These are phyloP conservation scores for Corylus heterophylla DNA, from an alignment of 306 rosid species.

Conservation along the genomic window DNA sequence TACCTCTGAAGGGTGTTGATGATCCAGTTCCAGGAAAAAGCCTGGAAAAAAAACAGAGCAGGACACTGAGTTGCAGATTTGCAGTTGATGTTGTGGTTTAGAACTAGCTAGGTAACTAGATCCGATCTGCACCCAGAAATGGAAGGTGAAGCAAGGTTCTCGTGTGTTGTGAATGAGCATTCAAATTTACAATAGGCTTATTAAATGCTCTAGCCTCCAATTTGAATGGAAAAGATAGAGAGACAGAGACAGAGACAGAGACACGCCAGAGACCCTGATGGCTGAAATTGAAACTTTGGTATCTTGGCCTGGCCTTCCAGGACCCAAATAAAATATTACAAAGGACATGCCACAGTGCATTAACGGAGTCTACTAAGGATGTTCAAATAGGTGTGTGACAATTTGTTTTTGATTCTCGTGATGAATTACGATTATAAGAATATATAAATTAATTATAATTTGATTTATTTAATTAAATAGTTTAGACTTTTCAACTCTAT, in stretches of 20 bases:
- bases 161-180: conserved; percentile 51
- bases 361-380: conserved; percentile 19
- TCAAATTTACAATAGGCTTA: conserved; percentile 47
- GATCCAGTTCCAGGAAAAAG: neutral
- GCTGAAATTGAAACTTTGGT: conserved; percentile 44
- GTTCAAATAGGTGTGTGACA: too few relatives aligned
- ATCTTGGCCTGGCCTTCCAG: neutral
- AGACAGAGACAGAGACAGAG: conserved; percentile 6
- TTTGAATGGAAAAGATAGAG: conserved; percentile 18
- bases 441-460: too few relatives aligned
- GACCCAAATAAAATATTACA: conserved; percentile 7
- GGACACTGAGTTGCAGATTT: neutral
- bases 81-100: neutral
- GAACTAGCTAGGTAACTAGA: conserved; percentile 13
- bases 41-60: conserved; percentile 8
- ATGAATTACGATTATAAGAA: too few relatives aligned
- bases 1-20: conserved; percentile 33
- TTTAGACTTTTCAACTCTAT: too few relatives aligned
- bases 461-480: too few relatives aligned
- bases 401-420: too few relatives aligned
- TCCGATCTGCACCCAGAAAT: conserved; percentile 40
- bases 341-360: neutral
- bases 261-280: conserved; percentile 5
- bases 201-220: conserved; percentile 43
- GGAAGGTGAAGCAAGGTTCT: conserved; percentile 36